Base-by-base conservation (phyloP, 352 stramenopile genomes). In the Aphanomyces stellatus region DNA sequence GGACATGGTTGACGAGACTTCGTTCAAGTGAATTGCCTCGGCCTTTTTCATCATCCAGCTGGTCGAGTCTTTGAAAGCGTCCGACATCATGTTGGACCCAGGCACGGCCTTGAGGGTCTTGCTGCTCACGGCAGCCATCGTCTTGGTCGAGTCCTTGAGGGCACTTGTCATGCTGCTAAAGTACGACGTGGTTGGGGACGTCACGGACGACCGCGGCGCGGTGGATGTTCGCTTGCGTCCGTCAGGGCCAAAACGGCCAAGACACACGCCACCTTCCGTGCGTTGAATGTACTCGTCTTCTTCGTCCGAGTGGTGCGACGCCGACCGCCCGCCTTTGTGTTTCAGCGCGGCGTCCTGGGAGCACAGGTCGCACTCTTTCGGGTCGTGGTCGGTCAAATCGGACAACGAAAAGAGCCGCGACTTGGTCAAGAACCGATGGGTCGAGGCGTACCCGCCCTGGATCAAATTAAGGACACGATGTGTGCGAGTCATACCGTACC, bases 1-100 rank as follows among this genome's bases (percentile, higher is more conserved):
- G 13, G 49, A 34, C 49, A 57, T 57, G 6, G 49, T 34, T 19
- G 49, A 34, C 19, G 49, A 57, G 17, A 57, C 49, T 7, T 57
- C 49, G 30, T 57, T 57, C 49, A 67, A 34, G 34, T 57, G 19
- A 8, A 67, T 67, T 28, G 60, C 57, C 43, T 67, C 51, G 0
- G 69, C 74, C 62, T 90, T 92, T 65, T 89, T 88, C 43, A 88
- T 78, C 60, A 92, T 76, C 84, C 84, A 92, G 69, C 88, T 90
- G 6, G 72, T 83, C 34, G 80, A 76, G 42, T 87, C 79, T 61
- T 87, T 84, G 31, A 86, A 62, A n/a, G 76, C 76, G 41, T 71
- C 72, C 0, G 76, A 73, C 15, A 67, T 67, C 7, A 43, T 40
- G 3, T 49, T 19, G 22, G 60, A 67, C 3, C 60, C 60, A 10